phyloP scores from a whole-genome alignment of 768 basidiomycete species.

The Naematelia aurantialba region DNA sequence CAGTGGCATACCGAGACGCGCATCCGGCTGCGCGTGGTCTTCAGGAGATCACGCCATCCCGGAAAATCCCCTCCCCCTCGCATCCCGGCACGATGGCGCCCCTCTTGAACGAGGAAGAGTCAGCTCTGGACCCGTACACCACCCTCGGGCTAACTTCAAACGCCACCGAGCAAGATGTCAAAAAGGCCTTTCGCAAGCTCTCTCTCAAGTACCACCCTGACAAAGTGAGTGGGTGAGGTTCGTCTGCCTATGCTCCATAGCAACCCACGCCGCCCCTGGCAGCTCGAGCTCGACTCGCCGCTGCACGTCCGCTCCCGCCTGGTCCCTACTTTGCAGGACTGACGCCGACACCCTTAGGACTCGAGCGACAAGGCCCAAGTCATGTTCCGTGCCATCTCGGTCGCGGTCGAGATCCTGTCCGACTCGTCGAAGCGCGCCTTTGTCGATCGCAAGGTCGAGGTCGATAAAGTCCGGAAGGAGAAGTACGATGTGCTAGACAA shows the following conservation, averaged over 20 bases:
- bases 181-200: constrained; percentile 60
- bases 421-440: constrained; percentile 39
- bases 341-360: constrained; percentile 7
- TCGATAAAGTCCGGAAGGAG: constrained; percentile 34
- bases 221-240: constrained; percentile 19
- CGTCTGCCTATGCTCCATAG: background rate
- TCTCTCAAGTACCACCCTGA: constrained; percentile 49
- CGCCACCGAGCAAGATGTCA: constrained; percentile 45
- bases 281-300: too few species aligned
- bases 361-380: constrained; percentile 32
- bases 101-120: constrained; percentile 44
- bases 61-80: too few species aligned
- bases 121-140: constrained; percentile 40
- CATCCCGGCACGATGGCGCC: constrained; percentile 47
- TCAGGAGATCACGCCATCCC: too few species aligned
- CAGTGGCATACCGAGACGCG: too few species aligned
- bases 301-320: too few species aligned
- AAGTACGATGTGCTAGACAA: constrained; percentile 43
- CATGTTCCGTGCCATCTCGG: constrained; percentile 41
- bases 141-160: constrained; percentile 25
- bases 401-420: constrained; percentile 37
- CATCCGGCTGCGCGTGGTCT: too few species aligned
- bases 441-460: constrained; percentile 37
- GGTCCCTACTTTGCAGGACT: background rate
- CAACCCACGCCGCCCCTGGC: too few species aligned